phyloP scores from a whole-genome alignment of 78 protist species.

The Dictyostelium capitatum region DNA sequence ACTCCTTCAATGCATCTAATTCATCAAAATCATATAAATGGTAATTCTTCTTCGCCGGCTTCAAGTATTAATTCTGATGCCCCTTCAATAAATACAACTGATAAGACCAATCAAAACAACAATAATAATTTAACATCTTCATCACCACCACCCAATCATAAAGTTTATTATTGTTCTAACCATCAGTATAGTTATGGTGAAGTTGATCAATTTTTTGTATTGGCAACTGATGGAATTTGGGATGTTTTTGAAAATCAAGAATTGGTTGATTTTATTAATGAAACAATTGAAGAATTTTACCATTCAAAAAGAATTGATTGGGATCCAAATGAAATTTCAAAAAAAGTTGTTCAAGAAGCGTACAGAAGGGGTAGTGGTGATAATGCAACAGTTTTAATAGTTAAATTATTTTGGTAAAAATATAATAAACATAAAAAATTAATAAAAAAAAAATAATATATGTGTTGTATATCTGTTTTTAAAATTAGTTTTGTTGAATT shows the following conservation, averaged over 20 bases:
- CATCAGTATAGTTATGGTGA: constrained; percentile 25
- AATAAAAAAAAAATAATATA: neutral
- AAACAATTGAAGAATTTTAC: constrained; percentile 27
- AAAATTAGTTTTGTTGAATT: too few species aligned
- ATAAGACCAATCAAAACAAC: neutral
- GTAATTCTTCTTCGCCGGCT: neutral
- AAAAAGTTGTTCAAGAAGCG: constrained; percentile 51
- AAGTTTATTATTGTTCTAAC: constrained; percentile 2
- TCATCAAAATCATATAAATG: constrained; percentile 9
- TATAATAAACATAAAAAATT: neutral
- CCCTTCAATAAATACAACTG: neutral
- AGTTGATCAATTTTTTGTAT: constrained; percentile 62
- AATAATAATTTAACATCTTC: neutral
- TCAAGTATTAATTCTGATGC: neutral
- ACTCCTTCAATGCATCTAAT: neutral
- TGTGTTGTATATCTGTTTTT: too few species aligned
- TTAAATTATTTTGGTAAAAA: constrained; percentile 44
- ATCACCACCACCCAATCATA: constrained; percentile 5
- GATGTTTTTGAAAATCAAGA: constrained; percentile 71
- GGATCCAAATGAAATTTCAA: constrained; percentile 68
- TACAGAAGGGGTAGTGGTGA: constrained; percentile 73
- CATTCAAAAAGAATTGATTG: constrained; percentile 52
- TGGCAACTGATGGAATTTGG: constrained; percentile 80
- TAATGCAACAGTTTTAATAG: constrained; percentile 57
- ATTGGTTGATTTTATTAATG: constrained; percentile 48